phyloP scores from a whole-genome alignment of 2,329 filamentous ascomycete genomes.

The Trichoderma semiorbis region DNA sequence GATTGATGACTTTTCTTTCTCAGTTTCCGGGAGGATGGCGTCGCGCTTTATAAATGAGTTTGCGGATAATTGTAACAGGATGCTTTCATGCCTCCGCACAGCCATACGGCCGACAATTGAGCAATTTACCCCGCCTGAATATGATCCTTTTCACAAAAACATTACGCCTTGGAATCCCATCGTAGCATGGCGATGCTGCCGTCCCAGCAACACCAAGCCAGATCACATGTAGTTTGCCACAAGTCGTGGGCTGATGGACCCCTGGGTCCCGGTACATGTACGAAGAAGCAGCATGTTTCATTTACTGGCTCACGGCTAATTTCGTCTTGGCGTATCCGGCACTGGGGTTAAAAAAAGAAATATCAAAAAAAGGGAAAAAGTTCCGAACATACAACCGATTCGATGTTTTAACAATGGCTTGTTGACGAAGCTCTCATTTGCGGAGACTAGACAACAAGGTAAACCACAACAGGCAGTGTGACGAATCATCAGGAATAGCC shows the following conservation, averaged over 20 bases:
- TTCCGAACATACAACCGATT: neutral
- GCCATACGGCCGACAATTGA: neutral
- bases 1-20: neutral
- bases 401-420: neutral
- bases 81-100: neutral
- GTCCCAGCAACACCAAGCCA: neutral
- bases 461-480: neutral
- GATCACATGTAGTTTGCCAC: neutral
- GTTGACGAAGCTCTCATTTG: neutral
- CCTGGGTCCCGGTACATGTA: neutral
- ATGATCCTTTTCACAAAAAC: neutral
- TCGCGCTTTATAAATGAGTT: neutral
- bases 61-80: neutral
- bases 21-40: neutral
- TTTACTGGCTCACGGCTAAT: conserved; percentile 12
- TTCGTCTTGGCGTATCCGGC: neutral
- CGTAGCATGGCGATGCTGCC: neutral
- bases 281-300: neutral
- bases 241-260: neutral
- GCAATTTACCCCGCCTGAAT: neutral
- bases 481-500: neutral
- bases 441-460: neutral
- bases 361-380: neutral
- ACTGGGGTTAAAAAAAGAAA: neutral
- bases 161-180: neutral